A percentile compares a stretch with the other conserved stretches of the same genome.
Conservation (phyloP, 306 rosid genomes). For the Prosopis cineraria region DNA sequence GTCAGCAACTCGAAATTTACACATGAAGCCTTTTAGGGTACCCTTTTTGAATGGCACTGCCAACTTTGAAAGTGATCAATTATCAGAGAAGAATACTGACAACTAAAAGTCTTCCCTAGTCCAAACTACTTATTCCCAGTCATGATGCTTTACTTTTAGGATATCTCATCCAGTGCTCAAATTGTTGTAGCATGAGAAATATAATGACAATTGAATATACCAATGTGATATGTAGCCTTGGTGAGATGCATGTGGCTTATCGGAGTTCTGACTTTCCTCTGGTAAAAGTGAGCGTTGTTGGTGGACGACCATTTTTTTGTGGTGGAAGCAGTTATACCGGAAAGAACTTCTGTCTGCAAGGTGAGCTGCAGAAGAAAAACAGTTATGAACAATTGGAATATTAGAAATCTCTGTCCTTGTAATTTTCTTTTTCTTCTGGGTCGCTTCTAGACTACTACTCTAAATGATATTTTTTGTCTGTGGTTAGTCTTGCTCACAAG, state of each 20-base stretch:
- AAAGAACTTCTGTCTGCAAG: conserved; percentile 75
- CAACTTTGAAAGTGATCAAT: background rate
- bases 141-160: background rate
- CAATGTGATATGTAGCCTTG: conserved; percentile 68
- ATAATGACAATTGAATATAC: conserved; percentile 35
- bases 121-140: background rate
- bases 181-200: conserved; percentile 21
- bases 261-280: conserved; percentile 66
- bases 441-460: background rate
- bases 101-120: background rate
- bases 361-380: conserved; percentile 43
- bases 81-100: background rate
- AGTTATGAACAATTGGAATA: conserved; percentile 10
- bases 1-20: background rate
- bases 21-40: background rate
- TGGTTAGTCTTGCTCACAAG: background rate
- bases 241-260: conserved; percentile 80
- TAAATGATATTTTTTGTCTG: conserved; percentile 5
- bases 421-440: background rate
- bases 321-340: conserved; percentile 71
- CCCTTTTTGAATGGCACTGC: conserved; percentile 12
- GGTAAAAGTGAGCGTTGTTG: conserved; percentile 75
- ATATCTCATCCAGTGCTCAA: conserved; percentile 22
- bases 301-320: conserved; percentile 89
- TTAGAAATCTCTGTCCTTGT: conserved; percentile 8